These are phyloP conservation scores for Daldinia sp. DNA, from an alignment of 2,329 filamentous ascomycete species.

Conservation along the genomic window DNA sequence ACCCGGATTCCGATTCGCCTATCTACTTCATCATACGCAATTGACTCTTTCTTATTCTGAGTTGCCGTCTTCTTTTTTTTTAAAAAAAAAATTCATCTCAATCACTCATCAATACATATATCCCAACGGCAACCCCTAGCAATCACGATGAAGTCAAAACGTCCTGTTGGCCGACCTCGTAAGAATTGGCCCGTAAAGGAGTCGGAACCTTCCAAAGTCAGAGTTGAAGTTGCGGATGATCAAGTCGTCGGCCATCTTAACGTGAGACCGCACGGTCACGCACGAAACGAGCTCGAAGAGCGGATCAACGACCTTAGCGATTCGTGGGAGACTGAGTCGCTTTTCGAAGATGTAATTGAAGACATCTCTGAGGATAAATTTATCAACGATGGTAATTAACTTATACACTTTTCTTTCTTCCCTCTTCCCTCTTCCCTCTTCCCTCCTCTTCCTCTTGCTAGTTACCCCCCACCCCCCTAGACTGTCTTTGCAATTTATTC, in stretches of 20 bases:
- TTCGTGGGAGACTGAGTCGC: conserved; percentile 73
- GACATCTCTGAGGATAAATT: conserved; percentile 66
- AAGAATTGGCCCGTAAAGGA: conserved; percentile 29
- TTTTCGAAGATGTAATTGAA: conserved; percentile 73
- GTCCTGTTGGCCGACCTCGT: conserved; percentile 39
- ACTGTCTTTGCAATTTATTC: conserved; percentile 16
- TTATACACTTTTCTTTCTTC: conserved; percentile 13
- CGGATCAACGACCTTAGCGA: conserved; percentile 65
- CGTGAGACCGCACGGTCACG: conserved; percentile 25
- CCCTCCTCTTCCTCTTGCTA: background rate
- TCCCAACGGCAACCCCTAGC: background rate
- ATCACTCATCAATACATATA: conserved; percentile 7
- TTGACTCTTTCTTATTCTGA: conserved; percentile 1
- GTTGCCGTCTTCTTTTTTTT: background rate
- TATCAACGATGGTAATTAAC: conserved; percentile 57
- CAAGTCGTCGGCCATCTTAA: conserved; percentile 38
- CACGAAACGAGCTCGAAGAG: conserved; percentile 61
- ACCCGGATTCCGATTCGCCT: conserved; percentile 18
- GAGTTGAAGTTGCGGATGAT: conserved; percentile 36
- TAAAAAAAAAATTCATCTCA: background rate
- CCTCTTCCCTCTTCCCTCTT: background rate
- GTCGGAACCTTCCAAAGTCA: conserved; percentile 13
- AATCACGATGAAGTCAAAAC: conserved; percentile 26
- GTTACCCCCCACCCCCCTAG: background rate
- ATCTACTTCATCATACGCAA: conserved; percentile 6